Percentiles rank a stretch among this genome's conserved stretches.
Conservation (phyloP, 2,329 filamentous ascomycete genomes). For the Cercospora citrullina region DNA sequence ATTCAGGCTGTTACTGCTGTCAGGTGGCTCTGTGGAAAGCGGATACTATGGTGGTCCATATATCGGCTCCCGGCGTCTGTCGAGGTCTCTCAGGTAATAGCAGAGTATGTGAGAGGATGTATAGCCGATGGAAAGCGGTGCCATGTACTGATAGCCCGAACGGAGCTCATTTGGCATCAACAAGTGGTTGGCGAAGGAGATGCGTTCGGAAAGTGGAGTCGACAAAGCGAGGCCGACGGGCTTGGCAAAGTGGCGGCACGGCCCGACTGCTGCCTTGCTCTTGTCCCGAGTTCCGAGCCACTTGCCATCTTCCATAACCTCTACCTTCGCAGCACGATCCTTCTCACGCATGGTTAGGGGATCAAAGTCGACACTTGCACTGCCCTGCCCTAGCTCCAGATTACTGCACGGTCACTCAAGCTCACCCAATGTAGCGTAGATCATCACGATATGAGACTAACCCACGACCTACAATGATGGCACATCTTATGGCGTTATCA, state of each 20-base stretch:
- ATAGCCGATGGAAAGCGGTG: neutral
- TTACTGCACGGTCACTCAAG: too few relatives aligned
- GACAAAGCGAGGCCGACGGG: neutral
- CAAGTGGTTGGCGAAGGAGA: neutral
- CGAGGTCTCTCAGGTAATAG: neutral
- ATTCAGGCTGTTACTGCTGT: neutral
- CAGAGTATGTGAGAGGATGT: neutral
- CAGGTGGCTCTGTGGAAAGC: neutral
- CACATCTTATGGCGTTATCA: neutral
- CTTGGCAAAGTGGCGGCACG: neutral
- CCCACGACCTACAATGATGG: neutral
- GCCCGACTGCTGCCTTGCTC: neutral
- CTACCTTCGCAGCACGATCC: too few relatives aligned
- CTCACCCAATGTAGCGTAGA: too few relatives aligned
- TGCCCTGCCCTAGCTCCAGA: too few relatives aligned
- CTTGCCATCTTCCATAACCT: too few relatives aligned
- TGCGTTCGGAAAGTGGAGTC: neutral
- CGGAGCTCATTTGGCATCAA: neutral
- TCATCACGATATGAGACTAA: neutral
- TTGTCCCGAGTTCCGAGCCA: neutral
- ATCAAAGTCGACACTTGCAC: too few relatives aligned
- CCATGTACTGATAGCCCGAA: neutral
- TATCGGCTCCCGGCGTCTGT: neutral
- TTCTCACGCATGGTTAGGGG: too few relatives aligned
- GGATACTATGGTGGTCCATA: neutral